phyloP scores from a whole-genome alignment of 2,329 filamentous ascomycete species.

The Penicillium sp. region DNA sequence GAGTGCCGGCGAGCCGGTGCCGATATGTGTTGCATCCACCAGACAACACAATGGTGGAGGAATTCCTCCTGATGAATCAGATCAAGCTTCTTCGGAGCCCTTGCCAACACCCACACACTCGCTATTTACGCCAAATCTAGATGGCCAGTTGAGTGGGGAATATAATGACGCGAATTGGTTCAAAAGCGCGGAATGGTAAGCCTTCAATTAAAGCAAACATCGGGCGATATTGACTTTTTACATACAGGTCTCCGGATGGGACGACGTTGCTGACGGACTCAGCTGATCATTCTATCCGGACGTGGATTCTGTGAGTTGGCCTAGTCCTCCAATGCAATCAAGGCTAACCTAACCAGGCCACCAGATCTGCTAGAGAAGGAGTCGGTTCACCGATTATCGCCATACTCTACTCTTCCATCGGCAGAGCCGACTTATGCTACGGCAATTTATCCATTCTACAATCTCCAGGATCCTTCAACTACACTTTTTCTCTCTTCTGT shows the following conservation, averaged over 20 bases:
- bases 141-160: background rate
- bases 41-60: slow-evolving; percentile 4
- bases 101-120: background rate
- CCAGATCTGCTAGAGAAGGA: slow-evolving; percentile 49
- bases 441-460: slow-evolving; percentile 57
- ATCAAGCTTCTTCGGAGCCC: background rate
- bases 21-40: slow-evolving; percentile 33
- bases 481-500: slow-evolving; percentile 55
- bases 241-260: slow-evolving; percentile 55
- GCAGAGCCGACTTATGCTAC: slow-evolving; percentile 56
- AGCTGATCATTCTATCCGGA: slow-evolving; percentile 53
- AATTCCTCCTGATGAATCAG: background rate
- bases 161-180: slow-evolving; percentile 37
- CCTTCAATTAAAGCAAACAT: background rate
- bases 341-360: slow-evolving; percentile 39
- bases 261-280: slow-evolving; percentile 59
- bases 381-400: slow-evolving; percentile 40
- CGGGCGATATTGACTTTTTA: slow-evolving; percentile 2
- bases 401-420: slow-evolving; percentile 50
- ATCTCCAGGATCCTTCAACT: slow-evolving; percentile 52
- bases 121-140: background rate
- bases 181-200: slow-evolving; percentile 50
- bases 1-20: slow-evolving; percentile 7
- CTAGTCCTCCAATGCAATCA: background rate
- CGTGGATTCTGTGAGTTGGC: slow-evolving; percentile 53